These are phyloP conservation scores for Candida glucosophila DNA, from an alignment of 1,139 yeast genomes.

Conservation along the genomic window DNA sequence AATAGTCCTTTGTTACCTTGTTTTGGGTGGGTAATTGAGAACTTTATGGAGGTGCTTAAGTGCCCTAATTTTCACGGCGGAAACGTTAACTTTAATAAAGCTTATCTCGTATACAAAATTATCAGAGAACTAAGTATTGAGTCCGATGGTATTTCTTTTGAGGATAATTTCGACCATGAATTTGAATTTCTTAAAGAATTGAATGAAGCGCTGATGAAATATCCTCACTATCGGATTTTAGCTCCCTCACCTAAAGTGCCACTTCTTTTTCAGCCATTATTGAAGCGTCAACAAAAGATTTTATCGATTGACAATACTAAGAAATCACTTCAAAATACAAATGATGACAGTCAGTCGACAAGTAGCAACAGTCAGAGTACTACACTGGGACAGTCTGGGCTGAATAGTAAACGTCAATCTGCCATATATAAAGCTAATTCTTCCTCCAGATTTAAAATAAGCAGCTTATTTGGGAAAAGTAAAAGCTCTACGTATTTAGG, in stretches of 20 bases:
- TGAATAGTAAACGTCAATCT: conserved; percentile 38
- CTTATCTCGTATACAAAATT: conserved; percentile 33
- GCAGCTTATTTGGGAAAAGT: conserved; percentile 34
- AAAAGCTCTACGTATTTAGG: conserved; percentile 26
- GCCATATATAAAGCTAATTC: conserved; percentile 31
- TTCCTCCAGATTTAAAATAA: conserved; percentile 34
- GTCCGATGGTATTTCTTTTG: conserved; percentile 17
- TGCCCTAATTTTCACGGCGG: conserved; percentile 25
- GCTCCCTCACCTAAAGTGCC: conserved; percentile 18
- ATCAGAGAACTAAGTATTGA: conserved; percentile 35
- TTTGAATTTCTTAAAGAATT: conserved; percentile 38
- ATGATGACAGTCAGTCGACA: too few relatives aligned
- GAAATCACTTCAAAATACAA: conserved; percentile 10
- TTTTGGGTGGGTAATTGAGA: conserved; percentile 57
- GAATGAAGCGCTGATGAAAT: conserved; percentile 27
- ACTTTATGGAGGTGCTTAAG: conserved; percentile 28
- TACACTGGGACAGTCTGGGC: too few relatives aligned
- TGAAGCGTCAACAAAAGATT: conserved; percentile 28
- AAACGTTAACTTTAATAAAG: conserved; percentile 33
- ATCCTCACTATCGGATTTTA: conserved; percentile 17
- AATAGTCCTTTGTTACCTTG: conserved; percentile 57
- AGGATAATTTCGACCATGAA: conserved; percentile 32
- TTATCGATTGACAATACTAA: conserved; percentile 28
- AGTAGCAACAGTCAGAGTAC: too few relatives aligned
- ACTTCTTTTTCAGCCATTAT: conserved; percentile 22